Percentiles rank a stretch among this genome's conserved stretches.
phyloP scores from a whole-genome alignment of 2,329 filamentous ascomycete species.

The Scortechinia acanthostroma region DNA sequence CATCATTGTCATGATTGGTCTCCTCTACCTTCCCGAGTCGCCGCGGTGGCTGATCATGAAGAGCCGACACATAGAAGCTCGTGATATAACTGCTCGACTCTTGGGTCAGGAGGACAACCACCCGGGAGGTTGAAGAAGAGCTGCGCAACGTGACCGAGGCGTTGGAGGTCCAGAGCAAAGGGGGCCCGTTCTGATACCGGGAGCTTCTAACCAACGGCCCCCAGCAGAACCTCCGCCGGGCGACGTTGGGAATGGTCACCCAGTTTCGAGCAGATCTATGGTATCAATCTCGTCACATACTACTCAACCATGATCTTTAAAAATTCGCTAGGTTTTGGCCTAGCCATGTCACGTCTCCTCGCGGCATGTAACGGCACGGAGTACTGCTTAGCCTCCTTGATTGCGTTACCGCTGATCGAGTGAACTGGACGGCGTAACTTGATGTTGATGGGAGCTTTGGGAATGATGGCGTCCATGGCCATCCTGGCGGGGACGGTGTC shows the following conservation, averaged over 20 bases:
- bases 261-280: constrained; percentile 17
- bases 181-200: no score
- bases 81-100: no score
- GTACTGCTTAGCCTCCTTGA: constrained; percentile 18
- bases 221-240: constrained; percentile 28
- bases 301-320: constrained; percentile 34
- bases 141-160: no score
- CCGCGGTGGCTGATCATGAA: constrained; percentile 20
- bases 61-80: no score
- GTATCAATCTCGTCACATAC: constrained; percentile 24
- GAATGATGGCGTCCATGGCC: constrained; percentile 32
- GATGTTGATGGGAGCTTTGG: constrained; percentile 38
- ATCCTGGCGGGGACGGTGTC: constrained; percentile 33
- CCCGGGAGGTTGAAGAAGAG: constrained; percentile 28
- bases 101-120: constrained; percentile 23
- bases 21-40: constrained; percentile 24
- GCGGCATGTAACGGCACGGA: constrained; percentile 40
- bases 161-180: constrained; percentile 17
- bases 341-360: constrained; percentile 36
- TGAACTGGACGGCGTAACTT: constrained; percentile 49
- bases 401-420: constrained; percentile 24
- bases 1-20: constrained; percentile 19
- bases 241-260: constrained; percentile 29
- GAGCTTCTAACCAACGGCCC: constrained; percentile 31
- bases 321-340: constrained; percentile 30